Evolutionary conservation across 179 eudicot species (phyloP), one percentile per base, ranked within the genome.

Genomic region (Actinidia polygama): DNA sequence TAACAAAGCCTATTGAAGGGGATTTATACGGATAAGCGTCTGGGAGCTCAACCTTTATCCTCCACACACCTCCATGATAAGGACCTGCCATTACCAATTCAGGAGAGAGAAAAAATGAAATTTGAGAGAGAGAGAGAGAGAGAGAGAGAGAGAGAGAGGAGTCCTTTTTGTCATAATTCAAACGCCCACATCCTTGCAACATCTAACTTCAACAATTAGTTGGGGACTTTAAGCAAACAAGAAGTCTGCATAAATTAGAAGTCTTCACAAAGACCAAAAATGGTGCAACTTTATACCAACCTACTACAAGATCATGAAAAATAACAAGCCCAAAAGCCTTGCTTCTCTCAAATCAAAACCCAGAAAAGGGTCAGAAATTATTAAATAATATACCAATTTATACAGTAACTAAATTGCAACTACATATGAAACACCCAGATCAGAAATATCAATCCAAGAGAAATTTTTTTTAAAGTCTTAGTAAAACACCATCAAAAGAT

Each of bases 21-120:
- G 93, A 87, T 69, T 86, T 88, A 77, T 89, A 90, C 6, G 93
- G 93, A 69, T 90, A 90, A 68, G 90, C 87, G 84, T 90, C 91
- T n/a, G 93, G 91, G 53, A 90, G 93, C 78, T 90, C 91, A 49
- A 90, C 93, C 59, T 89, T 84, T 83, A 90, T 55, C 80, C 84
- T 90, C 93, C 93, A 90, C 55, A 90, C 85, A 67, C 93, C 93
- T 50, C 93, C 93, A 59, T 84, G 83, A 69, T 90, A 90, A 72
- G 90, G 90, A 80, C 93, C 93, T 90, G 82, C 79, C 63, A 71
- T 26, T 26, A 75, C 40, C 49, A 53, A 80, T 64, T 40, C 24
- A 66, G 36, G 11, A 61, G 73, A 59, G 15, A 11, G 53, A 9
- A 78, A 64, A 81, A 23, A 40, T 40, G 12, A 44, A 68, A 75